These are phyloP conservation scores for Pythium scleroteichum DNA, from an alignment of 352 stramenopile species.

Conservation along the genomic window DNA sequence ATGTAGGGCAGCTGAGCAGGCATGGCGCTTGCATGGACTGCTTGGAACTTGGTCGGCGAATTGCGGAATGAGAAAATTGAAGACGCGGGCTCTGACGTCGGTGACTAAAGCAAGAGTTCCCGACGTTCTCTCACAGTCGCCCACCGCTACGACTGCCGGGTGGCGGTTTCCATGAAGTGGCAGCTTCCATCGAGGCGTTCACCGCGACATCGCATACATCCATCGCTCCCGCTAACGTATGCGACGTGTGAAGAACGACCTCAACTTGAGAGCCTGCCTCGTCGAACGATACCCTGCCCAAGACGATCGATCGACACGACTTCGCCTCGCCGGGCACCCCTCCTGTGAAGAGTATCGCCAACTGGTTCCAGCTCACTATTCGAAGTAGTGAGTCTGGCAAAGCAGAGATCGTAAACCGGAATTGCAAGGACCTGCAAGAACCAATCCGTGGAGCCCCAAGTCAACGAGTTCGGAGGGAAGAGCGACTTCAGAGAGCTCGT, in stretches of 20 bases:
- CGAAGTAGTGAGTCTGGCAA: neutral
- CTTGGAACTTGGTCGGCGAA: neutral
- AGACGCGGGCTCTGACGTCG: no score
- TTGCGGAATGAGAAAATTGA: neutral
- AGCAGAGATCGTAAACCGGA: no score
- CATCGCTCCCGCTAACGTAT: neutral
- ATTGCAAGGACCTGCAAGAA: no score
- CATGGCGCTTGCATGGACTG: neutral
- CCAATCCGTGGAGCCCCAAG: no score
- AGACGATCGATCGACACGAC: neutral
- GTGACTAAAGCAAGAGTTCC: no score
- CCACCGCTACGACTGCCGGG: no score
- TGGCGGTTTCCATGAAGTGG: no score
- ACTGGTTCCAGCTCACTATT: neutral
- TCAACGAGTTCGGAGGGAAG: no score
- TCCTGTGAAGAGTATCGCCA: neutral
- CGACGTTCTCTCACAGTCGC: no score
- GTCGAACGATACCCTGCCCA: neutral
- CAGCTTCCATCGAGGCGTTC: no score
- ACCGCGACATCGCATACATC: neutral
- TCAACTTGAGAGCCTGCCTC: neutral
- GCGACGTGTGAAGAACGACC: neutral
- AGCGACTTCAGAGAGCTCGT: no score
- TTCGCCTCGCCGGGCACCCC: constrained; percentile 3
- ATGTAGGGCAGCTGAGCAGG: neutral